phyloP scores from a whole-genome alignment of 768 basidiomycete species.

The Dentipellis fragilis region DNA sequence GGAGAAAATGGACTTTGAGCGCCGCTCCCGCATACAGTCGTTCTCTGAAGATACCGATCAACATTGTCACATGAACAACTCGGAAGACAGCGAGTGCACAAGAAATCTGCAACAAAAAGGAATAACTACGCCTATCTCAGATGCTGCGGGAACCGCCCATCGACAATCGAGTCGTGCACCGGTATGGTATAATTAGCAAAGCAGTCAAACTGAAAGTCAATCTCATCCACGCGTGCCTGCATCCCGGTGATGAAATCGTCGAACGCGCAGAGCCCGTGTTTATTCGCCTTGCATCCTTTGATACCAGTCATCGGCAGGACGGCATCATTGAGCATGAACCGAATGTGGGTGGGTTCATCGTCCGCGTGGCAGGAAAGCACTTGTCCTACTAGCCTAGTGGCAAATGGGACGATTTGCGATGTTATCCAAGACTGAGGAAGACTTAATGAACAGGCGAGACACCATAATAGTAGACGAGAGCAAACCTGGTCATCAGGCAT shows the following conservation, averaged over 20 bases:
- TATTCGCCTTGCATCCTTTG: slow-evolving; percentile 29
- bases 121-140: no score
- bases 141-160: slow-evolving; percentile 17
- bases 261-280: slow-evolving; percentile 32
- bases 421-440: neutral
- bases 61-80: no score
- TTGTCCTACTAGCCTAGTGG: slow-evolving; percentile 36
- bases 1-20: no score
- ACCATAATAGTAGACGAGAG: no score
- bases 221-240: slow-evolving; percentile 26
- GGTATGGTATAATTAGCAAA: slow-evolving; percentile 36
- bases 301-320: slow-evolving; percentile 35
- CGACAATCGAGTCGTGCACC: slow-evolving; percentile 27
- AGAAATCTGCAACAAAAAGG: no score
- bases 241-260: slow-evolving; percentile 29
- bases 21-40: no score
- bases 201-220: slow-evolving; percentile 34
- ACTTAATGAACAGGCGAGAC: neutral
- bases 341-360: slow-evolving; percentile 22
- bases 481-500: slow-evolving; percentile 23
- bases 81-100: no score
- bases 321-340: slow-evolving; percentile 40
- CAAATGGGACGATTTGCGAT: slow-evolving; percentile 31
- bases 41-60: no score
- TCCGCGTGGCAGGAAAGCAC: slow-evolving; percentile 28